phyloP scores from a whole-genome alignment of 345 rosid species.

The Murraya paniculata region DNA sequence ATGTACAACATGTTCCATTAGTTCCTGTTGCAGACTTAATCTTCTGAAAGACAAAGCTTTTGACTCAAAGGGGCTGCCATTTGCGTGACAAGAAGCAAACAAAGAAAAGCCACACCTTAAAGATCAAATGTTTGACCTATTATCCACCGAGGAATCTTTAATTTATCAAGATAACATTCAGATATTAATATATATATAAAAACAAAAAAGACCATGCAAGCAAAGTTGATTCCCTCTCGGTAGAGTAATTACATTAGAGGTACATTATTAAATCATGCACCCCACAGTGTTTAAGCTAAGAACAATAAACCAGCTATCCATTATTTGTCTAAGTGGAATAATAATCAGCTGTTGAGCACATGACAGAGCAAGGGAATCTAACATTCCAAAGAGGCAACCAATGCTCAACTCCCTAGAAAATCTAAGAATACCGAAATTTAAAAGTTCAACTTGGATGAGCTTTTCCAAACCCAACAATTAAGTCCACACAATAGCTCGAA shows the following conservation, averaged over 20 bases:
- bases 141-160: background rate
- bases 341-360: background rate
- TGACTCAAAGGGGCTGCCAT: background rate
- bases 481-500: background rate
- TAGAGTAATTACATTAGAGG: background rate
- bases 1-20: background rate
- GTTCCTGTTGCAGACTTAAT: background rate
- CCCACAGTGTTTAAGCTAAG: background rate
- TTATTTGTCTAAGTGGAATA: background rate
- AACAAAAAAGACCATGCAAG: background rate
- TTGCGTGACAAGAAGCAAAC: constrained; percentile 1
- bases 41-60: background rate
- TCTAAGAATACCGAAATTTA: background rate
- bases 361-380: background rate
- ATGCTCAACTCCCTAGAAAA: background rate
- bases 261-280: background rate
- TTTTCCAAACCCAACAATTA: background rate
- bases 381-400: background rate
- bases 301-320: background rate
- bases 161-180: background rate
- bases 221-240: background rate
- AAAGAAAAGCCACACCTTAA: background rate
- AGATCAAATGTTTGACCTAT: background rate
- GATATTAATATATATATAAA: too few relatives aligned
- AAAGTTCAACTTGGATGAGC: background rate